Evolutionary conservation across 306 rosid species (phyloP).

Genomic region (Dicorynia guianensis): DNA sequence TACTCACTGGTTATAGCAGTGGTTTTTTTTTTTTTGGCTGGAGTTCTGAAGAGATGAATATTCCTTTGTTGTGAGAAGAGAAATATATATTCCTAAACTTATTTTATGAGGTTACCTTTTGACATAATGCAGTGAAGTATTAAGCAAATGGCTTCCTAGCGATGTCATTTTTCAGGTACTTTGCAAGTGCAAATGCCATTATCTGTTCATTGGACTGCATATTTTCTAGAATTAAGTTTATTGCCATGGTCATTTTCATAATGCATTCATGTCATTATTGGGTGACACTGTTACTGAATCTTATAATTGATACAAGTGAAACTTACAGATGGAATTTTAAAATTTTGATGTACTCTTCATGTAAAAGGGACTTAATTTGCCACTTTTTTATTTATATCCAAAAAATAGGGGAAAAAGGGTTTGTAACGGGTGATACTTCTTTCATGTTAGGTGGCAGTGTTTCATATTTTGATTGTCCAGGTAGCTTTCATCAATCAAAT

Average conservation of each 20-base stretch:
- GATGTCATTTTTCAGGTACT: constrained; percentile 82
- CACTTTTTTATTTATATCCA: background rate
- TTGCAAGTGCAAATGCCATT: background rate
- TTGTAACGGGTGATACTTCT: too few relatives aligned
- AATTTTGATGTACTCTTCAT: constrained; percentile 7
- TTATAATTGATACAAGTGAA: constrained; percentile 11
- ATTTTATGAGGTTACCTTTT: constrained; percentile 20
- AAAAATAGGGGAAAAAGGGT: too few relatives aligned
- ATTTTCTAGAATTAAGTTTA: constrained; percentile 17
- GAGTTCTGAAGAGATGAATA: constrained; percentile 32
- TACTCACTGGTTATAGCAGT: background rate
- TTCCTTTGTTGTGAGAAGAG: constrained; percentile 29
- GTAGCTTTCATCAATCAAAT: background rate
- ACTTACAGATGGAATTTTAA: constrained; percentile 1
- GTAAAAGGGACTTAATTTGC: background rate
- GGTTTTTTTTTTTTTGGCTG: background rate
- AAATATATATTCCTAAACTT: background rate
- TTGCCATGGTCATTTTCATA: constrained; percentile 28
- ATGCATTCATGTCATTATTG: constrained; percentile 22
- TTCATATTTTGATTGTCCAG: background rate
- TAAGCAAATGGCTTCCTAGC: constrained; percentile 71
- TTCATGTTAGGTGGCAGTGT: too few relatives aligned
- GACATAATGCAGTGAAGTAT: constrained; percentile 74
- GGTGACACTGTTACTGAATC: background rate
- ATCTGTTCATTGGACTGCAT: constrained; percentile 10